These are phyloP conservation scores for Sindora glabra DNA, from an alignment of 306 rosid species.

Conservation along the genomic window DNA sequence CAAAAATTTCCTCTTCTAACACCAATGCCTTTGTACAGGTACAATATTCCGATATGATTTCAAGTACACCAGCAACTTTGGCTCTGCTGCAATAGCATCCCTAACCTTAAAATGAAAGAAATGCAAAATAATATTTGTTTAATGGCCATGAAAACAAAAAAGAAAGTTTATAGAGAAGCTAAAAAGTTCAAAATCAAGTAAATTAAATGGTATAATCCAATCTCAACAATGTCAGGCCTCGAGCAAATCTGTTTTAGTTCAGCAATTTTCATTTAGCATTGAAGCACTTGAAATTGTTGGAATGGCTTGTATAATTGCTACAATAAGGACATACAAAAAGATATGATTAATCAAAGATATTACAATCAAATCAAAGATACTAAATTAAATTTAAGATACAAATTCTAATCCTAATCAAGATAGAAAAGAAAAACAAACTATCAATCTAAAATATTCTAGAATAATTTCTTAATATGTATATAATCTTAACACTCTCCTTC, in stretches of 20 bases:
- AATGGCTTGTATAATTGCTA: no score
- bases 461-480: no score
- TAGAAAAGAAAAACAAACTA: no score
- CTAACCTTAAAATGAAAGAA: conserved; percentile 55
- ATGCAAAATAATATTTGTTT: not conserved
- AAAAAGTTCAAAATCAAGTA: no score
- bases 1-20: conserved; percentile 93
- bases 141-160: not conserved
- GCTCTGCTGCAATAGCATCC: conserved; percentile 97
- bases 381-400: no score
- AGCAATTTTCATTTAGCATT: conserved; percentile 95
- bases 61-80: conserved; percentile 83
- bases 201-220: conserved; percentile 16
- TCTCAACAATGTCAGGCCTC: conserved; percentile 99
- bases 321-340: no score
- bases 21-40: conserved; percentile 99
- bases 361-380: no score
- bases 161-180: not conserved
- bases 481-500: no score
- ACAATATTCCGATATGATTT: conserved; percentile 94
- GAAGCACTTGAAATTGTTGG: no score
- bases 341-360: no score
- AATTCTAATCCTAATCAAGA: no score
- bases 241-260: conserved; percentile 82
- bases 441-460: no score